A percentile compares a stretch with the other conserved stretches of the same genome.
phyloP scores from a whole-genome alignment of 2,329 filamentous ascomycete genomes.

The Penicillium sp. region DNA sequence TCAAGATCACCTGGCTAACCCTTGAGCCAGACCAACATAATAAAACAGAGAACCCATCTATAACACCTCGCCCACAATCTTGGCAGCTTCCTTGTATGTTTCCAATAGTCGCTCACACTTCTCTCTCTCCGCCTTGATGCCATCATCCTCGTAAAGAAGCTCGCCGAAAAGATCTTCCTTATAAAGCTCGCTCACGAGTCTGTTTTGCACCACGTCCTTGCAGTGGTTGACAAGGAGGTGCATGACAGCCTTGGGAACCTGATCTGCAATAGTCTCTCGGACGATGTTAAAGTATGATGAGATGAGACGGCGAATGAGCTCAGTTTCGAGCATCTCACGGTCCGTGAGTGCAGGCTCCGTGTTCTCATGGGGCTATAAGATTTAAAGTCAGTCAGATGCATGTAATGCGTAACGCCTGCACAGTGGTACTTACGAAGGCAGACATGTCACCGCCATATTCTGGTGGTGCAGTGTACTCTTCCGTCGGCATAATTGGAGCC shows the following conservation, averaged over 20 bases:
- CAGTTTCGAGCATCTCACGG: conserved; percentile 93
- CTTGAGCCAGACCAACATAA: conserved; percentile 5
- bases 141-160: conserved; percentile 94
- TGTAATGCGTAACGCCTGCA: background rate
- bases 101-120: conserved; percentile 95
- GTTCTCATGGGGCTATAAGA: conserved; percentile 38
- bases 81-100: conserved; percentile 95
- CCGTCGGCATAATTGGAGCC: conserved; percentile 44
- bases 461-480: conserved; percentile 37
- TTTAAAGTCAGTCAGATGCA: conserved; percentile 2
- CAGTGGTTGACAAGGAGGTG: conserved; percentile 97
- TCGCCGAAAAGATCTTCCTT: conserved; percentile 88
- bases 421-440: conserved; percentile 46
- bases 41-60: conserved; percentile 41
- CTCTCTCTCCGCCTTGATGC: conserved; percentile 93
- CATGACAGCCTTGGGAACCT: conserved; percentile 98
- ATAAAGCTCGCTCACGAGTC: conserved; percentile 92
- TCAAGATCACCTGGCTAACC: background rate
- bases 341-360: conserved; percentile 88
- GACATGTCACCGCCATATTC: conserved; percentile 45
- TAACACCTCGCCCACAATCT: conserved; percentile 95
- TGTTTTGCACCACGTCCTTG: conserved; percentile 96
- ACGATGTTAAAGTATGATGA: conserved; percentile 99
- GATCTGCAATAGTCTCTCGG: conserved; percentile 95
- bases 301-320: conserved; percentile 93